A percentile compares a stretch with the other conserved stretches of the same genome.
Evolutionary conservation across 2,329 filamentous ascomycete genomes (phyloP).

Genomic region (Xylaria digitata): DNA sequence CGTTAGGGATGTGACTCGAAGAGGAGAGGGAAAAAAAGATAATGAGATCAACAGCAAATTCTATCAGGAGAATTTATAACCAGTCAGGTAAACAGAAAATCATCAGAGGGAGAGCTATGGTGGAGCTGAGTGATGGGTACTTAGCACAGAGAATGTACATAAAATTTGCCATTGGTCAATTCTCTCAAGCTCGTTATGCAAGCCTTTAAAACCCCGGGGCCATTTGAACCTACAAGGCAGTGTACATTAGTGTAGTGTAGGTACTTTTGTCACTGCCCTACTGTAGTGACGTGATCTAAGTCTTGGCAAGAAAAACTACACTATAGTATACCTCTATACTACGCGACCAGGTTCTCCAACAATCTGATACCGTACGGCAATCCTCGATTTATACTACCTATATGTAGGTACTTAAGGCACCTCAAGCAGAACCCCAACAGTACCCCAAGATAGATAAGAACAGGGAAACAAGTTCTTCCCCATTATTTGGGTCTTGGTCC

Average conservation of each 20-base stretch:
- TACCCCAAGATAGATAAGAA: no score
- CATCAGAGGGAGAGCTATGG: constrained; percentile 16
- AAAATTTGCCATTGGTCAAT: constrained; percentile 44
- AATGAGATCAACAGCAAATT: neutral
- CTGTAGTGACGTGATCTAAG: constrained; percentile 33
- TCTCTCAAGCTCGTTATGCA: constrained; percentile 9
- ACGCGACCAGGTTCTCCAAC: no score
- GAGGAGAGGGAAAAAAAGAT: neutral
- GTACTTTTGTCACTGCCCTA: constrained; percentile 33
- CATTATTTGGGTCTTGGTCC: no score
- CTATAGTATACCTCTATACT: no score
- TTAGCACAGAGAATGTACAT: constrained; percentile 19
- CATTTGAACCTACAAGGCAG: no score
- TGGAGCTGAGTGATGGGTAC: constrained; percentile 22
- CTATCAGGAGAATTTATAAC: constrained; percentile 14
- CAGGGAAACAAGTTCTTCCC: no score
- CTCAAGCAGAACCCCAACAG: no score
- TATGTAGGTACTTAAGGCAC: no score
- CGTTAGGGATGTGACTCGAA: neutral
- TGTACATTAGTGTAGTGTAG: no score
- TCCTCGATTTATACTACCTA: no score
- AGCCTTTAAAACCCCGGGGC: neutral
- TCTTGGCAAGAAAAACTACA: constrained; percentile 21
- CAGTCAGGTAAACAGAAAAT: neutral
- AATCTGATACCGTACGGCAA: no score